These are phyloP conservation scores for Fusarium sp. DNA, from an alignment of 2,329 filamentous ascomycete species.

Conservation along the genomic window DNA sequence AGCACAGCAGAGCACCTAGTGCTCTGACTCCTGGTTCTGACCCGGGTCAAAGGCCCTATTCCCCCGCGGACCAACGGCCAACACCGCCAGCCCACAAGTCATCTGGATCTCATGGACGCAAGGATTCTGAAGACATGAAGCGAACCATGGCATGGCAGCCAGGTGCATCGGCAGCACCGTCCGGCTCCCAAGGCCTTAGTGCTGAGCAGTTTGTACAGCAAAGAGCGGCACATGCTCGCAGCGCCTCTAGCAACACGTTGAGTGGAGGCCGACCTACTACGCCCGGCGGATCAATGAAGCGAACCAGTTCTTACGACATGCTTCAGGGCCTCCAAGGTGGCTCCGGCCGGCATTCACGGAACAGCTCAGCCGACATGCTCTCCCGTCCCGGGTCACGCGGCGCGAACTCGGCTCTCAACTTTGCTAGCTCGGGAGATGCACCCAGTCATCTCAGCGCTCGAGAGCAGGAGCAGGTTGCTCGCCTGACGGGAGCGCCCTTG, in stretches of 20 bases:
- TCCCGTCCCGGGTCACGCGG: conserved; percentile 66
- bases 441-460: conserved; percentile 75
- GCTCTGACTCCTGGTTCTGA: conserved; percentile 13
- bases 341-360: conserved; percentile 48
- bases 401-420: conserved; percentile 59
- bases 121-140: conserved; percentile 62
- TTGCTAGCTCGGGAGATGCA: conserved; percentile 51
- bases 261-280: conserved; percentile 39
- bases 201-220: conserved; percentile 86
- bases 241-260: conserved; percentile 60
- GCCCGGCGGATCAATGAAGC: conserved; percentile 48
- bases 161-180: conserved; percentile 61
- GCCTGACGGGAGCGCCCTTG: conserved; percentile 78
- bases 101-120: conserved; percentile 52
- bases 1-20: conserved; percentile 46
- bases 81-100: conserved; percentile 38
- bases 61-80: conserved; percentile 44
- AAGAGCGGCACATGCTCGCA: conserved; percentile 70
- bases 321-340: conserved; percentile 39
- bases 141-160: conserved; percentile 83
- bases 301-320: conserved; percentile 53
- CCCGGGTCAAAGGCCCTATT: conserved; percentile 44
- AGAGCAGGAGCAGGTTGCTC: conserved; percentile 88
- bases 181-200: conserved; percentile 64
- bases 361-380: conserved; percentile 58